Evolutionary conservation across 1,284 basidiomycete species (phyloP), one percentile per base, ranked within the genome.

Genomic region (Rhodotorula sp.): DNA sequence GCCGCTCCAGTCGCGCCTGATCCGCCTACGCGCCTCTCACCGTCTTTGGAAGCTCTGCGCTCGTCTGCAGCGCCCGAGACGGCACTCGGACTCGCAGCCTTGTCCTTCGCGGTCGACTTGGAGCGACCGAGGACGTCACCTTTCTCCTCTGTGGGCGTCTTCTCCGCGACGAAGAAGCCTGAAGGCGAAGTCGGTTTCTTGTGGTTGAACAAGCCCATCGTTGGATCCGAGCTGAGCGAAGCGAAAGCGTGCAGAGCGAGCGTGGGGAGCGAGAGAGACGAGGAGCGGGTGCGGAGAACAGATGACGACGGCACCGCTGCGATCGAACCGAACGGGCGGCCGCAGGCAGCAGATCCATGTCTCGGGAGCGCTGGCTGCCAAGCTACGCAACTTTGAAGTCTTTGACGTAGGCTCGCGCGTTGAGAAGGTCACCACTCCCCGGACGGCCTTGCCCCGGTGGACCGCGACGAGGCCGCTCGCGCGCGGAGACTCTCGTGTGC

Each of bases 121-220:
- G 40, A 44, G 40, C 40, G 40, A 8, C 40, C 16, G 40, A 44
- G 40, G 40, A 44, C 40, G 40, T 44, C 59, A 20, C 46, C 31
- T 22, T 44, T 44, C 34, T 59, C 44, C 22, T 59, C 57, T 13
- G 64, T 34, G 8, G 30, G 20, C 44, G 58, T 22, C 40, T 5
- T 13, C 8, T 65, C 64, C 47, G 46, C 64, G n/a, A 34, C 46
- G 53, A 65, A 65, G 64, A 47, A 56, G 34, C 64, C 64, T 24
- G 64, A 65, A 26, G 64, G 64, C 52, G 64, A 65, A 24, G 44
- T 59, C 31, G 47, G 34, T 47, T 65, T 54, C 58, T 60, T 65
- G 53, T 61, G 51, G 48, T 28, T 34, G 64, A 65, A 65, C 34
- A 65, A 53, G 26, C 64, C 64, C 64, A 65, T 65, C 11, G 15